These are phyloP conservation scores for Fusarium compactum DNA, from an alignment of 2,329 filamentous ascomycete species.

Conservation along the genomic window DNA sequence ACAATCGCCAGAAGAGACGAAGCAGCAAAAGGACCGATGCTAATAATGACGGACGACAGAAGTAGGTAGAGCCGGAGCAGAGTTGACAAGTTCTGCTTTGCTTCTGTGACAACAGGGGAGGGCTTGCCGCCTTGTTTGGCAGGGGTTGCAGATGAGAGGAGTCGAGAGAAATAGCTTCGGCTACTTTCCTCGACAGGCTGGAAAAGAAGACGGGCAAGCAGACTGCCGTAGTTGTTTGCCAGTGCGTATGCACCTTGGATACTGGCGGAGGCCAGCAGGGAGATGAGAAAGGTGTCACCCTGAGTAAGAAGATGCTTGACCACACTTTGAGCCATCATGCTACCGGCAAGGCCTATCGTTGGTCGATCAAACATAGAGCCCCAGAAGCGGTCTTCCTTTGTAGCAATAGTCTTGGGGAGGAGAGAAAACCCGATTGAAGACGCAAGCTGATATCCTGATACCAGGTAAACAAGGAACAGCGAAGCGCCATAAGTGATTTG, in stretches of 20 bases:
- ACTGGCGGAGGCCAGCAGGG: slow-evolving; percentile 77
- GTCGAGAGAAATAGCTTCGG: slow-evolving; percentile 86
- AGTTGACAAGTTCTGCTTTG: slow-evolving; percentile 66
- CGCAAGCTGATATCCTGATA: slow-evolving; percentile 70
- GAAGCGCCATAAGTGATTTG: slow-evolving; percentile 80
- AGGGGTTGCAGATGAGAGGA: slow-evolving; percentile 64
- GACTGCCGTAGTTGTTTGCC: slow-evolving; percentile 92
- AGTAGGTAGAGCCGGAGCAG: slow-evolving; percentile 81
- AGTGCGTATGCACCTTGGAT: slow-evolving; percentile 94
- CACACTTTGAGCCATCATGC: slow-evolving; percentile 86
- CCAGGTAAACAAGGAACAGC: slow-evolving; percentile 77
- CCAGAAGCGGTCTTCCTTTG: slow-evolving; percentile 57
- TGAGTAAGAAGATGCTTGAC: slow-evolving; percentile 96
- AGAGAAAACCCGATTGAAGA: slow-evolving; percentile 75
- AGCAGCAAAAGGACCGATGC: slow-evolving; percentile 80
- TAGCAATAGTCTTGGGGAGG: slow-evolving; percentile 59
- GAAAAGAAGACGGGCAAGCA: slow-evolving; percentile 89
- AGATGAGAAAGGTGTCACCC: slow-evolving; percentile 91
- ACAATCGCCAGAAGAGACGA: slow-evolving; percentile 79
- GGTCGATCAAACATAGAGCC: slow-evolving; percentile 74
- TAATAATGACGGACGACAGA: slow-evolving; percentile 74
- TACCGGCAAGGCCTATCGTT: slow-evolving; percentile 79
- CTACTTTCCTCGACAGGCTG: slow-evolving; percentile 96
- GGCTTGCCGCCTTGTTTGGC: slow-evolving; percentile 34
- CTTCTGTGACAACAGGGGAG: slow-evolving; percentile 54